phyloP scores from a whole-genome alignment of 257 asterid species.

The Jaltomata sinuosa region DNA sequence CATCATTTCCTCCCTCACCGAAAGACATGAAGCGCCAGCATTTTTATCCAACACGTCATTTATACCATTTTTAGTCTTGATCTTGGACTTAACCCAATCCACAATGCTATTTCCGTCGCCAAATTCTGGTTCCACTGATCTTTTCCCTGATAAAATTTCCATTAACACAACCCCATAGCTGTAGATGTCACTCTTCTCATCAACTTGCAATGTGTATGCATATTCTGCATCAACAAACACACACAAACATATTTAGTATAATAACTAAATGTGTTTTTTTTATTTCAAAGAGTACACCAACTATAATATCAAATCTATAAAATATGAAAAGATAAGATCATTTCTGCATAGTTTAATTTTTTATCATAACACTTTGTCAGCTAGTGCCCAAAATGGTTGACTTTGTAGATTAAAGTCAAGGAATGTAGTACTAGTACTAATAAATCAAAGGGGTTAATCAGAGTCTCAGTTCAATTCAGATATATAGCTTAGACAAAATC shows the following conservation, averaged over 20 bases:
- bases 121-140: conserved; percentile 70
- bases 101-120: conserved; percentile 89
- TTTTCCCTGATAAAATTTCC: conserved; percentile 70
- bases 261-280: neutral
- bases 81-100: conserved; percentile 64
- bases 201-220: conserved; percentile 88
- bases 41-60: conserved; percentile 51
- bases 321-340: neutral
- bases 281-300: neutral
- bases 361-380: neutral
- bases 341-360: neutral
- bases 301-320: neutral
- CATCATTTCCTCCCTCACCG: conserved; percentile 84
- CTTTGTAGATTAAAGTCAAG: neutral
- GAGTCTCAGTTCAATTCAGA: neutral
- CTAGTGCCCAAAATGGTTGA: neutral
- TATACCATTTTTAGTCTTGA: conserved; percentile 36
- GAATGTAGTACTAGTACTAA: neutral
- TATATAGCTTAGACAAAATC: conserved; percentile 13
- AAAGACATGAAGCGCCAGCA: conserved; percentile 56
- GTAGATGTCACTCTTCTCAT: conserved; percentile 91
- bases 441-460: neutral
- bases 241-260: neutral
- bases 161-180: conserved; percentile 83
- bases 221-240: conserved; percentile 39